A percentile compares a stretch with the other conserved stretches of the same genome.
Conservation (phyloP, 129 eudicot species). For the Lactuca sativa region DNA sequence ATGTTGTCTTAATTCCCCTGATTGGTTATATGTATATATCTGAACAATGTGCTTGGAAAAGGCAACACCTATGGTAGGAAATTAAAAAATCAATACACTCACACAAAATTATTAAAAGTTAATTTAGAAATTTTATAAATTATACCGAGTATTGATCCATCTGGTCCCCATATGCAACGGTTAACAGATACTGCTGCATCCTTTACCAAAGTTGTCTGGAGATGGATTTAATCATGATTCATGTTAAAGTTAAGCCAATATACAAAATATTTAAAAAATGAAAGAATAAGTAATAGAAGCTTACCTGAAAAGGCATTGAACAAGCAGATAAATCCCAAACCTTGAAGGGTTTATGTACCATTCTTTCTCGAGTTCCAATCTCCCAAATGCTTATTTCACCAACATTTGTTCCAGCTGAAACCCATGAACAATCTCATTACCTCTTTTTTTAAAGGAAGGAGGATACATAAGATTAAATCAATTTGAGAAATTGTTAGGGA, state of each 20-base stretch:
- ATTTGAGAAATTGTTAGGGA: background rate
- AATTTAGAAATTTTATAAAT: background rate
- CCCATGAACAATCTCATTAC: slow-evolving; percentile 15
- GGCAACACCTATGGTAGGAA: slow-evolving; percentile 64
- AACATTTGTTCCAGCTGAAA: slow-evolving; percentile 88
- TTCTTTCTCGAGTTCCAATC: slow-evolving; percentile 85
- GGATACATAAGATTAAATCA: background rate
- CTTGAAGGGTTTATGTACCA: slow-evolving; percentile 80
- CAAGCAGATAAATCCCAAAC: slow-evolving; percentile 85
- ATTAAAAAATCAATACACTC: slow-evolving; percentile 14
- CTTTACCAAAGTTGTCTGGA: slow-evolving; percentile 68
- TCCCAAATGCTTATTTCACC: slow-evolving; percentile 96
- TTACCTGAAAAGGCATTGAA: slow-evolving; percentile 86
- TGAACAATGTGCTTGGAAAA: slow-evolving; percentile 93
- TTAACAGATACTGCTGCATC: slow-evolving; percentile 73
- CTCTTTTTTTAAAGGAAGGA: slow-evolving; percentile 3
- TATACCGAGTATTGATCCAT: slow-evolving; percentile 84
- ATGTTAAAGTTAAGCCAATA: background rate
- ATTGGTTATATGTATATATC: slow-evolving; percentile 65
- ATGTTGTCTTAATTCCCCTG: slow-evolving; percentile 68
- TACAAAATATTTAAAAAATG: background rate
- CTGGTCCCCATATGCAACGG: slow-evolving; percentile 91
- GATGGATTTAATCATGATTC: slow-evolving; percentile 18
- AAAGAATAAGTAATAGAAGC: slow-evolving; percentile 1
- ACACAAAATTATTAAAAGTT: slow-evolving; percentile 4